Base-by-base conservation (phyloP, 306 rosid species). In the Myrica gale region DNA sequence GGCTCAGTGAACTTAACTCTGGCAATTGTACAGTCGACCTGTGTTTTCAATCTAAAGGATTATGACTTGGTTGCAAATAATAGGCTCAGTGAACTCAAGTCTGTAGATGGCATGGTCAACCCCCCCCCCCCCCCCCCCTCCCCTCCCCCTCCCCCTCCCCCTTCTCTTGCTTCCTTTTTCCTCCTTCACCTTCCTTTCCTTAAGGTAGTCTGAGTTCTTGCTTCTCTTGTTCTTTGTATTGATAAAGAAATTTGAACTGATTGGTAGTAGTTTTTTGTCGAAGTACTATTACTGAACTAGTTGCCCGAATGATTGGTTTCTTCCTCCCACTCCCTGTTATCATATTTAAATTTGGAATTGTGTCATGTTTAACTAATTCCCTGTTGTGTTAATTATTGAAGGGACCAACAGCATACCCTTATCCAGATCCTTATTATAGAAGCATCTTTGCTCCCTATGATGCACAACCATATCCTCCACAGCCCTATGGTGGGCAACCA, bases 371-470 rank as follows among this genome's bases (percentile, higher is more conserved):
- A 17, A 73, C 75, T 83, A 56, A 82, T 83, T 76, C 65, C 47
- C 32, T 62, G 21, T 54, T 50, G 48, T 69, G 62, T 68, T 74
- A 42, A 86, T 52, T 57, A 44, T 76, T 90, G 86, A 85, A 94
- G 98, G 95, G 81, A 68, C 97, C 95, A 1, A 75, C 89, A 47
- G 85, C 87, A 72, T 94, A 91, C 76, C 98, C 98, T 4, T 94
- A 91, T 85, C 93, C 97, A 42, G 97, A 94, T 80, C 98, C 98
- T 21, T 94, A 94, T 84, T 91, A 89, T 76, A 84, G 98, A 90
- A 94, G 95, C 88, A 90, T 94, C 80, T 94, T 94, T 85, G 91
- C 97, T 81, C 97, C 98, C 15, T 90, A 87, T 85, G 96, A 94
- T 32, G 75, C 91, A 53, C 98, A 90, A 69, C 82, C 89, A 21